These are phyloP conservation scores for Trichosanthes truncata DNA, from an alignment of 306 rosid species.

Conservation along the genomic window DNA sequence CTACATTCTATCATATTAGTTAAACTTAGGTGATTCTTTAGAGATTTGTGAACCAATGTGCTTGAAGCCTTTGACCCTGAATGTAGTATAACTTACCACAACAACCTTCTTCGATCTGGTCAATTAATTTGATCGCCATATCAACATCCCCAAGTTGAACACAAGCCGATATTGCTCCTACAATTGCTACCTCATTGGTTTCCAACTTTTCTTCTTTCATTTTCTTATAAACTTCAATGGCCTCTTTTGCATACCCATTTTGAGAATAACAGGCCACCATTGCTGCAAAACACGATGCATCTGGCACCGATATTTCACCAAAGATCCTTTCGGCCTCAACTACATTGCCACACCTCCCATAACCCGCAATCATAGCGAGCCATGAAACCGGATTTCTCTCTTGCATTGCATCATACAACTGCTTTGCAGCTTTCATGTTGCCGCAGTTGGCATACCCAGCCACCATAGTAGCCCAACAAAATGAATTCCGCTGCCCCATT, in stretches of 20 bases:
- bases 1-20: background rate
- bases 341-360: slow-evolving; percentile 50
- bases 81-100: slow-evolving; percentile 26
- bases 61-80: background rate
- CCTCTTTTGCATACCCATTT: slow-evolving; percentile 59
- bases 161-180: slow-evolving; percentile 75
- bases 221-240: slow-evolving; percentile 39
- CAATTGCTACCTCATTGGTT: slow-evolving; percentile 48
- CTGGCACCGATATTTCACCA: slow-evolving; percentile 20
- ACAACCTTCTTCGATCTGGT: slow-evolving; percentile 32
- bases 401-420: slow-evolving; percentile 38
- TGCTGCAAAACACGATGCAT: slow-evolving; percentile 47
- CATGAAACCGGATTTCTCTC: slow-evolving; percentile 27
- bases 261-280: slow-evolving; percentile 74
- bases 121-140: slow-evolving; percentile 29
- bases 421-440: slow-evolving; percentile 52
- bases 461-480: slow-evolving; percentile 64
- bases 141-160: slow-evolving; percentile 51
- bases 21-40: background rate
- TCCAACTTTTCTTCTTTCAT: slow-evolving; percentile 30
- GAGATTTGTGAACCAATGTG: background rate
- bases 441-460: slow-evolving; percentile 60
- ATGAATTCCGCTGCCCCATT: slow-evolving; percentile 38
- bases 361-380: slow-evolving; percentile 71
- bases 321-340: slow-evolving; percentile 40